Percentiles rank a stretch among this genome's conserved stretches.
These are phyloP conservation scores for Fusarium multiceps DNA, from an alignment of 2,329 filamentous ascomycete species.

Conservation along the genomic window DNA sequence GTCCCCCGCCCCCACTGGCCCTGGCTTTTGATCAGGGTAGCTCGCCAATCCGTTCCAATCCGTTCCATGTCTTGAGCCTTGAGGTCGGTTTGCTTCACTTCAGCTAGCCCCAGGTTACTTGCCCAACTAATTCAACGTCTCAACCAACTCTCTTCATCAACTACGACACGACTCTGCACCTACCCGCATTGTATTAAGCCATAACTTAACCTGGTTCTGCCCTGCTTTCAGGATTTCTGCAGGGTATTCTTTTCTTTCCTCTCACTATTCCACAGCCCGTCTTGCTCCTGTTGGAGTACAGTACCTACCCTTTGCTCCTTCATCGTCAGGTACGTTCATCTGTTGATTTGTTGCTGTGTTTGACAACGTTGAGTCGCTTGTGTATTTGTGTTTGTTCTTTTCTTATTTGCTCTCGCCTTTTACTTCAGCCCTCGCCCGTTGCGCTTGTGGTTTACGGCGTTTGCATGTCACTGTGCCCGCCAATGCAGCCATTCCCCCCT, in stretches of 20 bases:
- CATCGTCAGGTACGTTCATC: slow-evolving; percentile 33
- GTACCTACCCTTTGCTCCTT: slow-evolving; percentile 4
- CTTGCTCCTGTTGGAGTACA: slow-evolving; percentile 9
- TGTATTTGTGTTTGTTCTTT: not conserved
- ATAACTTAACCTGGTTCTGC: slow-evolving; percentile 11
- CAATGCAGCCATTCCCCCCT: slow-evolving; percentile 25
- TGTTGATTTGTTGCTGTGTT: slow-evolving; percentile 8
- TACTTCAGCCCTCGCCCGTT: not conserved
- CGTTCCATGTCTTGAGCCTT: not conserved
- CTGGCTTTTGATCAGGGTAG: slow-evolving; percentile 14
- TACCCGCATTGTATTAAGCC: slow-evolving; percentile 15
- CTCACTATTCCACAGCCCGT: not conserved
- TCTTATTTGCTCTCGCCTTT: not conserved
- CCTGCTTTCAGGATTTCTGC: slow-evolving; percentile 8
- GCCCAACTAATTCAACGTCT: slow-evolving; percentile 25
- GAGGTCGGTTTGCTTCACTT: slow-evolving; percentile 1
- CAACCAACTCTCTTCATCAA: slow-evolving; percentile 34
- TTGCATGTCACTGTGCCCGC: slow-evolving; percentile 26
- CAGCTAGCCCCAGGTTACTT: slow-evolving; percentile 6
- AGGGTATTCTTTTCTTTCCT: not conserved
- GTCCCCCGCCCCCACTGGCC: slow-evolving; percentile 34
- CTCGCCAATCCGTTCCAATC: slow-evolving; percentile 18
- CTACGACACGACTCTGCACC: slow-evolving; percentile 37
- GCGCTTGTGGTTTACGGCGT: slow-evolving; percentile 3
- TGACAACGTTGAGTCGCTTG: not conserved